A percentile compares a stretch with the other conserved stretches of the same genome.
Evolutionary conservation across 1,284 basidiomycete species (phyloP).

Genomic region (Cutaneotrichosporon mucoides): DNA sequence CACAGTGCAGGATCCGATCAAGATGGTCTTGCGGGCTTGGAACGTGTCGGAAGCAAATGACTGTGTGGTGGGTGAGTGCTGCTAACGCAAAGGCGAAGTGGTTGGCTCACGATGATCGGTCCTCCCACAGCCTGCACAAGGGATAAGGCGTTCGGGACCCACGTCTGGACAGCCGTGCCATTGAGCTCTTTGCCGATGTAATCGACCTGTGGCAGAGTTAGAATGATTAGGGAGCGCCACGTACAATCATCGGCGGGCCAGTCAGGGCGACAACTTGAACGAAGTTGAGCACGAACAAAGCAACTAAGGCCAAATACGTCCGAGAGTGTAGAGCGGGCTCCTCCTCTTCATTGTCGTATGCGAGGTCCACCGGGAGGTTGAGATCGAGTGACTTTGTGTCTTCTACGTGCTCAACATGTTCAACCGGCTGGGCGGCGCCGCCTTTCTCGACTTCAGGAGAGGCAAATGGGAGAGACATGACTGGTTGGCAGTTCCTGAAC

Average conservation of each 20-base stretch:
- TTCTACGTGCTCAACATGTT: not conserved
- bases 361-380: not conserved
- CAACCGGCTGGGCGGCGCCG: too few relatives aligned
- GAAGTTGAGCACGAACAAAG: constrained; percentile 5
- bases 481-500: too few relatives aligned
- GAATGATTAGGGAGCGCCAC: not conserved
- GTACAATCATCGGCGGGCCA: constrained; percentile 1
- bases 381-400: not conserved
- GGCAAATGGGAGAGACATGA: too few relatives aligned
- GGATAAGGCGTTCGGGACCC: constrained; percentile 11
- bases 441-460: not conserved
- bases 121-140: constrained; percentile 11
- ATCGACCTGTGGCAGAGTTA: constrained; percentile 3
- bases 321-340: constrained; percentile 6
- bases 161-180: constrained; percentile 1
- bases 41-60: constrained; percentile 16
- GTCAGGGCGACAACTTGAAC: constrained; percentile 8
- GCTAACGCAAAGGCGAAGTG: not conserved
- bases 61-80: not conserved
- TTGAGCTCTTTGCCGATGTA: constrained; percentile 8
- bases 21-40: constrained; percentile 10
- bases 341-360: constrained; percentile 4
- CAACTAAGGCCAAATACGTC: constrained; percentile 5
- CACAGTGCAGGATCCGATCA: constrained; percentile 4
- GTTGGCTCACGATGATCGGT: constrained; percentile 6